Base-by-base conservation (phyloP, 208 protist genomes). In the Blechomonas ayalai region DNA sequence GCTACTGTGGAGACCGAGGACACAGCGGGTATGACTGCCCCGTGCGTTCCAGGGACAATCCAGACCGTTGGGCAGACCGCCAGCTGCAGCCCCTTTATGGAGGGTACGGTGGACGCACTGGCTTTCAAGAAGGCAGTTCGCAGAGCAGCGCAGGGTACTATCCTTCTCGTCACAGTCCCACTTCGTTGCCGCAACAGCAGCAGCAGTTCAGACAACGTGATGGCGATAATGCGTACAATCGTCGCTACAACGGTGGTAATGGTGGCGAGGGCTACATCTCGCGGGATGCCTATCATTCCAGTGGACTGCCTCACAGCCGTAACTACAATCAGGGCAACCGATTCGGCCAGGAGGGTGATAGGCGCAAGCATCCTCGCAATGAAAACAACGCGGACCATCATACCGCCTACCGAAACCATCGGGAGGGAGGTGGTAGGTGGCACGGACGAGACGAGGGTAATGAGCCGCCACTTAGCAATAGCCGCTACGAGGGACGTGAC, bases 21-120 rank as follows among this genome's bases (percentile, higher is more conserved):
- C 82, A 91, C 57, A 81, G 56, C 10, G 71, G 67, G 2, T 87
- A 73, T 43, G 68, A 83, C 38, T 91, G 82, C 54, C 31, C 22
- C 13, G 43, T 64, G 20, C 72, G 74, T 13, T 64, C 67, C 25
- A 45, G 60, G 19, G 40, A 42, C 1, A 51, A 67, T 18, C 59
- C 70, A 1, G 82, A 91, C 51, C 47, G 55, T 33, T 87, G 73
- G 42, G 62, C 73, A 43, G 55, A 49, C 27, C 66, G 70, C 15
- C 16, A 61, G 10, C 40, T 53, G 26, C 44, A 62, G 55, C 49
- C 41, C 39, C 31, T 19, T 8, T 20, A 10, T 19, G 12, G 18
- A 44, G 4, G 5, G 7, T 48, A 56, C 50, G 39, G 47, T 7
- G 44, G 54, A 0, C 3, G n/a, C 12, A 3, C 15, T 2, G 32